Evolutionary conservation across 2,329 filamentous ascomycete species (phyloP).

Genomic region (Pyrenochaeta sp.): DNA sequence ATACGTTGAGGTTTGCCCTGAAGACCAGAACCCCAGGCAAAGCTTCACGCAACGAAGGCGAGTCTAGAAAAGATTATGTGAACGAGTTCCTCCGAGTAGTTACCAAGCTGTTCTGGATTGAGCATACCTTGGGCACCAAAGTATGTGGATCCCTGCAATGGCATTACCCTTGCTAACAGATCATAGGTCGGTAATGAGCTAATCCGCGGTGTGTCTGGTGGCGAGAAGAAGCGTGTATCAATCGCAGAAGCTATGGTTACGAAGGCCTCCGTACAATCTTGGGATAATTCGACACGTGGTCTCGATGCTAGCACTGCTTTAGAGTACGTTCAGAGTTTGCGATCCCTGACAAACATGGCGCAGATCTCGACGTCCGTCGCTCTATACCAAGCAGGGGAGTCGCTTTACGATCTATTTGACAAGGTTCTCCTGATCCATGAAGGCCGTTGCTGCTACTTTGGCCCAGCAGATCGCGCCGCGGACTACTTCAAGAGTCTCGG

Average conservation of each 20-base stretch:
- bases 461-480: constrained; percentile 66
- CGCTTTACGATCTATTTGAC: constrained; percentile 50
- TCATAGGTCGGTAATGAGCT: constrained; percentile 72
- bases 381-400: constrained; percentile 71
- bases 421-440: constrained; percentile 53
- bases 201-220: constrained; percentile 67
- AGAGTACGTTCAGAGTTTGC: constrained; percentile 74
- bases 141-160: neutral
- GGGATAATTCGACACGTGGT: constrained; percentile 73
- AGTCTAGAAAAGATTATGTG: constrained; percentile 67
- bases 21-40: constrained; percentile 73
- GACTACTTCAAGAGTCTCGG: constrained; percentile 73
- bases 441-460: constrained; percentile 65
- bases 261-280: constrained; percentile 48
- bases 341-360: constrained; percentile 70
- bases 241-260: constrained; percentile 61
- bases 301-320: constrained; percentile 77
- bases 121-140: constrained; percentile 75
- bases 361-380: constrained; percentile 71
- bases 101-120: constrained; percentile 76
- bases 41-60: constrained; percentile 66
- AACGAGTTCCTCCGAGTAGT: constrained; percentile 71
- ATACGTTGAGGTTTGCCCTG: constrained; percentile 77
- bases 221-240: constrained; percentile 59
- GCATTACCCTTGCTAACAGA: neutral